These are phyloP conservation scores for Exophiala lecanii-corni DNA, from an alignment of 2,329 filamentous ascomycete species.

Conservation along the genomic window DNA sequence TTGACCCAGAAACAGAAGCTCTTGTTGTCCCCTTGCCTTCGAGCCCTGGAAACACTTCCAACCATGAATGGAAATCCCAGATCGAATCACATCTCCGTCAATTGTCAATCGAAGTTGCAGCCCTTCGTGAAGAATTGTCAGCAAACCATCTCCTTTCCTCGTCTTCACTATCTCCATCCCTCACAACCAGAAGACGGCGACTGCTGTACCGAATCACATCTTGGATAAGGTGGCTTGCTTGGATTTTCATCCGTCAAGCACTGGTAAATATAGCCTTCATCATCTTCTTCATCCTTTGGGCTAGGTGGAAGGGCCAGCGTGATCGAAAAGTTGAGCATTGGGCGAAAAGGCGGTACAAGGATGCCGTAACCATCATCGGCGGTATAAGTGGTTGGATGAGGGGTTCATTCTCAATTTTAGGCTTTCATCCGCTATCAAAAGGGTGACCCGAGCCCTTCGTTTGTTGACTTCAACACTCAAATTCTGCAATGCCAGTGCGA, in stretches of 20 bases:
- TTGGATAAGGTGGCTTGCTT: constrained; percentile 68
- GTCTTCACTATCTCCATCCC: constrained; percentile 29
- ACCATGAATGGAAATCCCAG: constrained; percentile 31
- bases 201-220: constrained; percentile 61
- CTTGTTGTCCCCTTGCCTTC: constrained; percentile 27
- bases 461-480: no score
- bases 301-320: constrained; percentile 34
- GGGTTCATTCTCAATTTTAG: neutral
- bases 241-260: constrained; percentile 67
- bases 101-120: constrained; percentile 87
- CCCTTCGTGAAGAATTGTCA: constrained; percentile 83
- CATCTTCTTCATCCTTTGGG: constrained; percentile 36
- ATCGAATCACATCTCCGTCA: constrained; percentile 83
- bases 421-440: neutral
- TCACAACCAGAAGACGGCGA: constrained; percentile 28
- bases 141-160: constrained; percentile 58
- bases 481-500: no score
- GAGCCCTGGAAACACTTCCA: constrained; percentile 3
- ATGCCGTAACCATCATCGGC: constrained; percentile 1
- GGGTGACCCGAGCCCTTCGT: neutral
- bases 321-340: constrained; percentile 39
- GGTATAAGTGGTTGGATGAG: neutral
- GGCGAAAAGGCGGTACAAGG: constrained; percentile 20
- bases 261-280: constrained; percentile 62
- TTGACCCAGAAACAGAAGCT: constrained; percentile 26